Conservation (phyloP, 1,284 basidiomycete genomes). For the Rhodotorula glutinis region DNA sequence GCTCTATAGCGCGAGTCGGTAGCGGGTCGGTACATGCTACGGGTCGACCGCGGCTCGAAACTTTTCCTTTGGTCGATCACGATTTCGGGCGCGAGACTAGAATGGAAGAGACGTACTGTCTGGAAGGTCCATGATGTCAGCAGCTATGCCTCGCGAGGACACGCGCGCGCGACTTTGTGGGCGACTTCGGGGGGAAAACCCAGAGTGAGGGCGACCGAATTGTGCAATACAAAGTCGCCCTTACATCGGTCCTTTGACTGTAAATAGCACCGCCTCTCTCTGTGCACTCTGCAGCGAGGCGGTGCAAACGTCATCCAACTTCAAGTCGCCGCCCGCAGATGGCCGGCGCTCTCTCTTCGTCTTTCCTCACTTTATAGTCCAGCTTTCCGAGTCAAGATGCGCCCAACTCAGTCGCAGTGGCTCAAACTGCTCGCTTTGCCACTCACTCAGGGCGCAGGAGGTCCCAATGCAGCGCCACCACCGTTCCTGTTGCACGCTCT, state of each 20-base stretch:
- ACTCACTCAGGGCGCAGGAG: conserved; percentile 7
- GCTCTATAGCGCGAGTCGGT: not conserved
- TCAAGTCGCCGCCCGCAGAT: no score
- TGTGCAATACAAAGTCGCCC: no score
- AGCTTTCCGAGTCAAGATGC: not conserved
- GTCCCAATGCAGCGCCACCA: conserved; percentile 7
- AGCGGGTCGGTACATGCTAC: not conserved
- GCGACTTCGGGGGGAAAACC: no score
- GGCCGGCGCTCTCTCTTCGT: no score
- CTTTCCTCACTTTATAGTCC: not conserved
- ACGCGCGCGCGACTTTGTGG: not conserved
- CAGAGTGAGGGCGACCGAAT: no score
- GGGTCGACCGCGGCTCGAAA: not conserved
- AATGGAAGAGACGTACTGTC: not conserved
- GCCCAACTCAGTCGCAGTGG: not conserved
- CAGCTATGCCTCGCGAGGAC: not conserved
- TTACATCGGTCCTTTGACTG: no score
- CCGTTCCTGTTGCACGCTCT: conserved; percentile 31
- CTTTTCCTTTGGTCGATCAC: not conserved
- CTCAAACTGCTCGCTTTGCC: conserved; percentile 37
- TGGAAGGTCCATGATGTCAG: conserved; percentile 2
- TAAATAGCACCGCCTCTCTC: no score
- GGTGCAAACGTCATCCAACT: no score
- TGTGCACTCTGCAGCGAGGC: no score
- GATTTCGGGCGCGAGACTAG: not conserved